Evolutionary conservation across 495 filamentous ascomycete genomes (phyloP), one percentile per base, ranked within the genome.

Genomic region (Trichocladium antarcticum): DNA sequence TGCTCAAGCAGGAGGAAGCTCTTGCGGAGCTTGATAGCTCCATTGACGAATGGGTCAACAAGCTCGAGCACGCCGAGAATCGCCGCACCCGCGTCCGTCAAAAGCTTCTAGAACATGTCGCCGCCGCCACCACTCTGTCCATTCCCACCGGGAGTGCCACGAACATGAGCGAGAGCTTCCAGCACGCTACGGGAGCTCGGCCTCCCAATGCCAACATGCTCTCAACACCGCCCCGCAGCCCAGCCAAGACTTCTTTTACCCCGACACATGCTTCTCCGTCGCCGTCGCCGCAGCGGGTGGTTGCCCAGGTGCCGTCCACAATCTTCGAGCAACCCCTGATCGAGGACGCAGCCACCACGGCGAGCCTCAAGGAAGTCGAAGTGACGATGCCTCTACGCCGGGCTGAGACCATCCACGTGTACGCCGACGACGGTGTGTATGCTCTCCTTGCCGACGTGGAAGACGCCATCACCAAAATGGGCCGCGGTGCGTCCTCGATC

Each of bases 41-140:
- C 20, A 86, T 87, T 53, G 83, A 87, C 53, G 80, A 84, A 54
- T 87, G 84, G 81, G 74, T 84, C 22, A 65, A 50, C 51, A 87
- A 85, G 59, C 75, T 85, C 4, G 83, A 86, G 53, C 75, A 79
- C 47, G 81, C 81, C n/a, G 83, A 87, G 67, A 83, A 86, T 57
- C 70, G 83, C 53, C 75, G 83, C 20, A 76, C 74, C 12, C 70
- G 78, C 24, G 74, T 87, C 20, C 75, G 81, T n/a, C 81, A 86
- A 59, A 87, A 85, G 69, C 70, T 87, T 3, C 73, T 87, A 3
- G 83, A 87, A 60, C 83, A 87, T 58, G 73, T 84, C 31, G 80
- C 81, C 35, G 81, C 81, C 20, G 79, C 80, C 9, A 59, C 64
- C 45, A 72, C 67, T 6, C 66, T 74, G n/a, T 40, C 48, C 7